Conservation (phyloP, 805 yeast genomes). For the Zygotorulaspora sp. region DNA sequence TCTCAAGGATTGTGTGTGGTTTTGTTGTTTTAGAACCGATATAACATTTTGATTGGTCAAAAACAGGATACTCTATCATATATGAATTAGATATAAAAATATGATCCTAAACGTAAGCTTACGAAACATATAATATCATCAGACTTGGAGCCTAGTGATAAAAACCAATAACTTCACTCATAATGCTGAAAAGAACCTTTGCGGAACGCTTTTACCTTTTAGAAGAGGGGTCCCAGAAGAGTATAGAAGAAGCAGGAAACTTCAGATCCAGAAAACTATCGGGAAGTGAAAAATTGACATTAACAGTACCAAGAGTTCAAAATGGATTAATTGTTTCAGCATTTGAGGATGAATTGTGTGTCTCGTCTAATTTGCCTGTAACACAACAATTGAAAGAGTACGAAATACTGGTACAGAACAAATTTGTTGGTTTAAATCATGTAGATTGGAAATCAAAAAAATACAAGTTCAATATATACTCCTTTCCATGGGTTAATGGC, state of each 20-base stretch:
- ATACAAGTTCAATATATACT: slow-evolving; percentile 43
- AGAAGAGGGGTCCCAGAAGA: slow-evolving; percentile 7
- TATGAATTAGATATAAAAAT: no score
- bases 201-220: slow-evolving; percentile 2
- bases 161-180: no score
- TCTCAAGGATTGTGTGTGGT: no score
- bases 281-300: background rate
- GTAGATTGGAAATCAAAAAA: slow-evolving; percentile 48
- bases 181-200: slow-evolving; percentile 11
- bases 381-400: slow-evolving; percentile 24
- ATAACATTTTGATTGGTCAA: no score
- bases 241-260: slow-evolving; percentile 7
- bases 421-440: slow-evolving; percentile 43
- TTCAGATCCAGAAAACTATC: slow-evolving; percentile 4
- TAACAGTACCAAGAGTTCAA: slow-evolving; percentile 12
- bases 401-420: slow-evolving; percentile 33
- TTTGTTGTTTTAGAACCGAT: no score
- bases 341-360: slow-evolving; percentile 13
- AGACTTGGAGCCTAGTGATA: no score
- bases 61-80: no score
- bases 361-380: slow-evolving; percentile 8
- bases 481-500: slow-evolving; percentile 50
- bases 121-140: no score
- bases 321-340: slow-evolving; percentile 13
- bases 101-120: no score